Evolutionary conservation across 352 stramenopile genomes (phyloP).

Genomic region (Phytophthora sp.): DNA sequence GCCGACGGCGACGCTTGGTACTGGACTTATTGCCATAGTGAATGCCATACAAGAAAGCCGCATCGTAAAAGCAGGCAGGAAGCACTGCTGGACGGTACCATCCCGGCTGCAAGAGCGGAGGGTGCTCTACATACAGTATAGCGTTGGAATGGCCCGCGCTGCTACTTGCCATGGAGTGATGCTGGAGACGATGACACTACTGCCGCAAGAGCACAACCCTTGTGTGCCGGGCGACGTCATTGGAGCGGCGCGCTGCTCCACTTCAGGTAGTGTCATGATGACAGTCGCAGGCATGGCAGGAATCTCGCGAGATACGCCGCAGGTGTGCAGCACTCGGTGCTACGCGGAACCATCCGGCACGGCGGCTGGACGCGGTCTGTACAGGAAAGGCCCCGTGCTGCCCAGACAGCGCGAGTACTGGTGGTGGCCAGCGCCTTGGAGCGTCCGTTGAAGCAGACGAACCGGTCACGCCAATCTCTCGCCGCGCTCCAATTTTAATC

Average conservation of each 20-base stretch:
- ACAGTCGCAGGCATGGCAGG: not conserved
- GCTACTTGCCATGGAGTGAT: slow-evolving; percentile 10
- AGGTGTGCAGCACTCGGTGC: not conserved
- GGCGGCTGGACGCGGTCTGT: slow-evolving; percentile 14
- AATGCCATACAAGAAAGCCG: slow-evolving; percentile 9
- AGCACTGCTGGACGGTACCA: slow-evolving; percentile 15
- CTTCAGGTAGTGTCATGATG: not conserved
- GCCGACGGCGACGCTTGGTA: not conserved
- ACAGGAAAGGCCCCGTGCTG: slow-evolving; percentile 4
- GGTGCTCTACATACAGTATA: slow-evolving; percentile 2
- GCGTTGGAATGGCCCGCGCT: slow-evolving; percentile 7
- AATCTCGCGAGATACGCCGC: slow-evolving; percentile 20
- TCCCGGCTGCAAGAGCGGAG: slow-evolving; percentile 12
- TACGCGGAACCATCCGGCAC: slow-evolving; percentile 22
- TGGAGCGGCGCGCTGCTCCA: not conserved
- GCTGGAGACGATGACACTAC: not conserved
- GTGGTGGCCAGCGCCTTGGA: slow-evolving; percentile 19
- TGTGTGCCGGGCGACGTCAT: slow-evolving; percentile 11
- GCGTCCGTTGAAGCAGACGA: slow-evolving; percentile 14
- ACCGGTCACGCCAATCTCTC: slow-evolving; percentile 26
- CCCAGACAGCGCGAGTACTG: slow-evolving; percentile 1
- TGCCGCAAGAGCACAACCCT: slow-evolving; percentile 6
- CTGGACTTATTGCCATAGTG: slow-evolving; percentile 24
- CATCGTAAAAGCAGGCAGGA: slow-evolving; percentile 16
- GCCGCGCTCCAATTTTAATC: slow-evolving; percentile 28